Conservation (phyloP, 192 early-diverging fungal genomes). For the Phycomyces blakesleeanus region DNA sequence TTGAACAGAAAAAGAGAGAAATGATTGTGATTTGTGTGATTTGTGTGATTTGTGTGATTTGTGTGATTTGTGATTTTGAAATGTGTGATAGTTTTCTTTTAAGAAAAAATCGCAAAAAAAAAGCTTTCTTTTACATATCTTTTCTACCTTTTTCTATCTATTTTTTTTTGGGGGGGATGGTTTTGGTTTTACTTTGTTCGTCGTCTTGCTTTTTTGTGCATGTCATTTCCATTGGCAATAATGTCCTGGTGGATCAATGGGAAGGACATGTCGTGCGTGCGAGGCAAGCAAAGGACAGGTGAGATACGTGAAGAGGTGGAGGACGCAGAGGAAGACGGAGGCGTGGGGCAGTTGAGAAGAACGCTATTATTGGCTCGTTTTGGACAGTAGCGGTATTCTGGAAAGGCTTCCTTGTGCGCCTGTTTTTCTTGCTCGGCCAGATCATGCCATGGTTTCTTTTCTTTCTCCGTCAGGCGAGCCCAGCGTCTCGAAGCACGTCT, state of each 20-base stretch:
- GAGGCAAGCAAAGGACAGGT: not conserved
- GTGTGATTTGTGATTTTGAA: not conserved
- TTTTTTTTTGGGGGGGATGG: no score
- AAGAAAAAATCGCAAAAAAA: no score
- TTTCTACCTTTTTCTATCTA: no score
- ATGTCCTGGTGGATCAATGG: not conserved
- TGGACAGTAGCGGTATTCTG: constrained; percentile 37
- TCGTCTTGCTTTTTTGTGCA: constrained; percentile 1
- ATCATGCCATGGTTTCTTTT: constrained; percentile 39
- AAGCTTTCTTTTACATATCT: no score
- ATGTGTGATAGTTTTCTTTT: no score
- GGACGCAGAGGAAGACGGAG: not conserved
- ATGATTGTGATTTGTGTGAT: no score
- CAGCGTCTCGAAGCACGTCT: constrained; percentile 37
- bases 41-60: not conserved
- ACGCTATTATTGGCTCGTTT: constrained; percentile 13
- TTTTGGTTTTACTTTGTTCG: not conserved
- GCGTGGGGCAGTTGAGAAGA: not conserved
- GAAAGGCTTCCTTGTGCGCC: constrained; percentile 37
- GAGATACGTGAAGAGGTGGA: not conserved
- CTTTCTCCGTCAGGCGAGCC: constrained; percentile 29
- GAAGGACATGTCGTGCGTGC: not conserved
- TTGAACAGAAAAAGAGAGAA: no score
- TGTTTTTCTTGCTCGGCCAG: constrained; percentile 36
- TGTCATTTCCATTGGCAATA: not conserved